Conservation (phyloP, 306 rosid species). For the Quercus agrifolia region DNA sequence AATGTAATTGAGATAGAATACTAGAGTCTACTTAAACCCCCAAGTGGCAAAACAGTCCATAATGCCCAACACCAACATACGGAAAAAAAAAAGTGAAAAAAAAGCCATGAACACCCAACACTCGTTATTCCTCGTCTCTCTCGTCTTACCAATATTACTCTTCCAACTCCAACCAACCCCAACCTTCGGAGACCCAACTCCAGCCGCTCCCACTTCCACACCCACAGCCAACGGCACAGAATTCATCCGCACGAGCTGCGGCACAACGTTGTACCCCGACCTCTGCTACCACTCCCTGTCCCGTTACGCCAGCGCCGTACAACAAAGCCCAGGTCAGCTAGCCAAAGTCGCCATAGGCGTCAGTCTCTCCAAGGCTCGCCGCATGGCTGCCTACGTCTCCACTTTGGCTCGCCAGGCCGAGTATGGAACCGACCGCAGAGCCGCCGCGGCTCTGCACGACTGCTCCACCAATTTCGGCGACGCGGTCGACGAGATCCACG, state of each 20-base stretch:
- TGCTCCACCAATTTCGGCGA: slow-evolving; percentile 81
- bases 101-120: slow-evolving; percentile 9
- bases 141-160: slow-evolving; percentile 13
- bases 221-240: slow-evolving; percentile 23
- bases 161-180: slow-evolving; percentile 16
- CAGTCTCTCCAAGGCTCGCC: slow-evolving; percentile 52
- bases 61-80: background rate
- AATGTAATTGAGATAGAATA: background rate
- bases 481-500: slow-evolving; percentile 82
- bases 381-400: slow-evolving; percentile 50
- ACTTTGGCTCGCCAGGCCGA: slow-evolving; percentile 63
- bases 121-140: slow-evolving; percentile 3
- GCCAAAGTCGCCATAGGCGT: slow-evolving; percentile 79
- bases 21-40: slow-evolving; percentile 5
- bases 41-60: background rate
- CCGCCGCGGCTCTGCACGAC: slow-evolving; percentile 70
- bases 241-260: slow-evolving; percentile 81
- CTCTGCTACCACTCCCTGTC: slow-evolving; percentile 81
- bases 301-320: slow-evolving; percentile 79
- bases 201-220: background rate
- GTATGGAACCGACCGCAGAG: slow-evolving; percentile 41
- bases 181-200: background rate
- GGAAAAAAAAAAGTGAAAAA: too few species aligned
- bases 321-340: slow-evolving; percentile 62
- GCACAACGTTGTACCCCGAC: slow-evolving; percentile 74